A percentile compares a stretch with the other conserved stretches of the same genome.
Evolutionary conservation across 1,284 basidiomycete species (phyloP).

Genomic region (Marasmius fiardii): DNA sequence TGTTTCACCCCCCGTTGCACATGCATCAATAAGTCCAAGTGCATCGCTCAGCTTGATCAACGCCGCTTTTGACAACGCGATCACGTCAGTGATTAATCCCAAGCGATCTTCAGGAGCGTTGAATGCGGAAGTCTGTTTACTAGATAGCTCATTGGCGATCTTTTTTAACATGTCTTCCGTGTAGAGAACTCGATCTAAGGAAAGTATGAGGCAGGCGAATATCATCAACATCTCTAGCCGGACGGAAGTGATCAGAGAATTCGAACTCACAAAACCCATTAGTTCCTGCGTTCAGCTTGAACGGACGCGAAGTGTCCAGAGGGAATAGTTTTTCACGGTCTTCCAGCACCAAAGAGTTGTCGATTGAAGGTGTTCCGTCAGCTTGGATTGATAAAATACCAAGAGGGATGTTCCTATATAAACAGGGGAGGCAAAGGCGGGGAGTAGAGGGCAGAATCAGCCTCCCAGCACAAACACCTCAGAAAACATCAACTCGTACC

Average conservation of each 20-base stretch:
- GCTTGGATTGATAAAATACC: conserved; percentile 65
- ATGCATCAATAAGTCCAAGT: conserved; percentile 67
- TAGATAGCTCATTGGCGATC: conserved; percentile 79
- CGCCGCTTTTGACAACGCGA: conserved; percentile 81
- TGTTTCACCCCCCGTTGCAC: conserved; percentile 67
- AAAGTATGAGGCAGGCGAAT: too few relatives aligned
- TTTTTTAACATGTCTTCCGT: conserved; percentile 75
- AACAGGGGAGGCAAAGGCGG: neutral
- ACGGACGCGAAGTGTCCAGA: conserved; percentile 69
- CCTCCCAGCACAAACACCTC: conserved; percentile 7
- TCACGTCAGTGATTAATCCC: conserved; percentile 82
- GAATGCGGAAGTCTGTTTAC: conserved; percentile 64
- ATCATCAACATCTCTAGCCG: too few relatives aligned
- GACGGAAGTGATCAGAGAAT: conserved; percentile 1
- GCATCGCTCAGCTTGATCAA: conserved; percentile 76
- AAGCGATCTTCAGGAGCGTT: conserved; percentile 85
- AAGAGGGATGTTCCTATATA: conserved; percentile 78
- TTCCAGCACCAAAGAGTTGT: conserved; percentile 69
- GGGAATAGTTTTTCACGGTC: conserved; percentile 69
- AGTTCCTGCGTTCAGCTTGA: conserved; percentile 90
- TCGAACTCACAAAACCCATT: conserved; percentile 77
- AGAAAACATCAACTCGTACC: conserved; percentile 41
- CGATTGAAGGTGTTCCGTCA: conserved; percentile 55
- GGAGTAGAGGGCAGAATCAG: too few relatives aligned
- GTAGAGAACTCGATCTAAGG: conserved; percentile 89